Conservation (phyloP, 352 stramenopile species). For the Globisporangium radiosum region DNA sequence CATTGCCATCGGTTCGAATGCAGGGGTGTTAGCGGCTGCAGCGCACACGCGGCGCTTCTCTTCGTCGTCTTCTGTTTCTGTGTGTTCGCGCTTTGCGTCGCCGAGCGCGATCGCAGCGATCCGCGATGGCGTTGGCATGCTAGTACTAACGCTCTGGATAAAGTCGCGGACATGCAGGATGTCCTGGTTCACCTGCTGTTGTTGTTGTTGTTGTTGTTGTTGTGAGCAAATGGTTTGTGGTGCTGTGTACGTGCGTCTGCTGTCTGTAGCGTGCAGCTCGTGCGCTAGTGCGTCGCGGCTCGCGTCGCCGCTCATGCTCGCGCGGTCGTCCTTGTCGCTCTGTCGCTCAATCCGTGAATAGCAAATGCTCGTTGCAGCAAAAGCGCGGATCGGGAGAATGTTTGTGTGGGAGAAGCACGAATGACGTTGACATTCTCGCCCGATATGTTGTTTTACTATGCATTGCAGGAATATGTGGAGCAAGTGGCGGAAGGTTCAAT, state of each 20-base stretch:
- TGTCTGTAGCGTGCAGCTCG: not conserved
- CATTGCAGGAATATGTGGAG: too few species aligned
- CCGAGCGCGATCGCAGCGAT: not conserved
- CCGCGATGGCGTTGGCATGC: not conserved
- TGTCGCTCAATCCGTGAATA: too few species aligned
- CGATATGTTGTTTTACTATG: too few species aligned
- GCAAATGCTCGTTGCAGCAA: too few species aligned
- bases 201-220: not conserved
- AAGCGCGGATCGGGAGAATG: too few species aligned
- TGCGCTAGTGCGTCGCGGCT: not conserved
- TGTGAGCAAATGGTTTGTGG: not conserved
- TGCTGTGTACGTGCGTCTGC: not conserved
- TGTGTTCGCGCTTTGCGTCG: not conserved
- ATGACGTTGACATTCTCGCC: too few species aligned
- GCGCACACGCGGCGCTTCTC: not conserved
- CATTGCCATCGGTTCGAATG: not conserved
- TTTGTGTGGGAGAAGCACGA: too few species aligned
- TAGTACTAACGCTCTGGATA: not conserved
- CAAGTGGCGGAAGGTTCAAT: too few species aligned
- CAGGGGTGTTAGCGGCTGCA: not conserved
- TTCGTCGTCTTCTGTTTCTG: not conserved
- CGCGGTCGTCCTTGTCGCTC: too few species aligned
- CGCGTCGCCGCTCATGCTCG: constrained; percentile 5
- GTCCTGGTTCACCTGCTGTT: not conserved
- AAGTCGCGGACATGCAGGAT: too few species aligned